phyloP scores from a whole-genome alignment of 805 yeast species.

The Vanderwaltozyma verrucispora region DNA sequence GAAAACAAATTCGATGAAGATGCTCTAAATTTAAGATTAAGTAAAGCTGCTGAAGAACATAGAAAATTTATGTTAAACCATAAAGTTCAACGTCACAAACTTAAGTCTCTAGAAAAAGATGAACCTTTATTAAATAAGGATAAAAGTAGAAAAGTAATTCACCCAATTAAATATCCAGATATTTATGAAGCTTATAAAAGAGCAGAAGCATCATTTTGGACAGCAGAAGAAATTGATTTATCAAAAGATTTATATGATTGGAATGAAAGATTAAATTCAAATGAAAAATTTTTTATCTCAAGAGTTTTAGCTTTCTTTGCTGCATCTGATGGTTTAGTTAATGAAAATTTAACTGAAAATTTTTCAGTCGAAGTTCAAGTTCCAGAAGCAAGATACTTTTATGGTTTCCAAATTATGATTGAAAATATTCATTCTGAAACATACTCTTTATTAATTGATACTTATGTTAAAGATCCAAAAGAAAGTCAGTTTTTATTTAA shows the following conservation, averaged over 20 bases:
- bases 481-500: conserved; percentile 85
- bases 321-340: conserved; percentile 97
- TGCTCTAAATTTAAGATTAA: conserved; percentile 14
- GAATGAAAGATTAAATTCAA: conserved; percentile 80
- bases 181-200: conserved; percentile 98
- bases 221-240: conserved; percentile 96
- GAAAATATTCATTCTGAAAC: conserved; percentile 98
- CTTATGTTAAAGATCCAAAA: conserved; percentile 92
- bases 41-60: conserved; percentile 34
- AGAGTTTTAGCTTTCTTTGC: conserved; percentile 96
- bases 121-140: conserved; percentile 86
- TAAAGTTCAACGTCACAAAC: conserved; percentile 57
- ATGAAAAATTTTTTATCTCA: conserved; percentile 86
- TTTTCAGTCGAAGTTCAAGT: conserved; percentile 95
- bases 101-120: conserved; percentile 68
- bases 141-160: conserved; percentile 77
- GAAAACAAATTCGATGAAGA: conserved; percentile 11
- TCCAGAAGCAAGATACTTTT: conserved; percentile 97
- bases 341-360: conserved; percentile 94
- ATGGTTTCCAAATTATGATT: conserved; percentile 99
- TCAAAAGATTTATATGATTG: conserved; percentile 88
- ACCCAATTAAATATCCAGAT: conserved; percentile 95
- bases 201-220: conserved; percentile 99
- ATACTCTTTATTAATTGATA: conserved; percentile 86
- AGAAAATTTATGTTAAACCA: conserved; percentile 47